Evolutionary conservation across 2,329 filamentous ascomycete species (phyloP), one percentile per base, ranked within the genome.

Genomic region (Aspergillus awamori): DNA sequence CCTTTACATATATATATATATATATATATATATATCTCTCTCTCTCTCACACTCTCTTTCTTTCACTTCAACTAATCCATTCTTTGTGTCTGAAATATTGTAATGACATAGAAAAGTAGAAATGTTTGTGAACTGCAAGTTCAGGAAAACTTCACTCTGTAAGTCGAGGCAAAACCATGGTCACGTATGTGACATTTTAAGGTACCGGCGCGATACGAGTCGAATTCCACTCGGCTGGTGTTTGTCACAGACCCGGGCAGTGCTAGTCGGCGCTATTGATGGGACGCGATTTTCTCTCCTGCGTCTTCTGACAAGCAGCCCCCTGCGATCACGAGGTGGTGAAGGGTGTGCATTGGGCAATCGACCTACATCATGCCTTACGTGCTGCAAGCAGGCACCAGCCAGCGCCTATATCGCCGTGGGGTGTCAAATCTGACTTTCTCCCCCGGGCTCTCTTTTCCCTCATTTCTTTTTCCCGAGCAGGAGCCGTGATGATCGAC

Each of bases 371-470:
- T 36, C 33, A 36, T 36, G 33, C 33, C 11, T 36, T 36, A 36
- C 33, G 33, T 36, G 33, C 33, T 36, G 33, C 22, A 39, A 26
- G 26, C 30, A 54, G 56, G 41, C 53, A 52, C 61, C 61, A 59
- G 56, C 61, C 55, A 63, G 48, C 22, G 41, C 47, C 28, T 41
- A 22, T 52, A 39, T 24, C 49, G 57, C 51, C 6, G 33, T 56
- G 53, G 49, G 59, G 53, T 67, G 63, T 69, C 39, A 24, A 28
- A 53, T 63, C 64, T 56, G 41, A 22, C 41, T 20, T 20, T 20
- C n/a, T 6, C 39, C 10, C 15, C 17, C 15, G 4, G n/a, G n/a
- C 15, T 43, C 17, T 20, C 17, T 26, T n/a, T 24, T 47, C 24
- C 13, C 22, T 48, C 13, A 15, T 48, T 48, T 28, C 11, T 48